Percentiles rank a stretch among this genome's conserved stretches.
phyloP scores from a whole-genome alignment of 129 eudicot genomes.

The Flaveria ramosissima region DNA sequence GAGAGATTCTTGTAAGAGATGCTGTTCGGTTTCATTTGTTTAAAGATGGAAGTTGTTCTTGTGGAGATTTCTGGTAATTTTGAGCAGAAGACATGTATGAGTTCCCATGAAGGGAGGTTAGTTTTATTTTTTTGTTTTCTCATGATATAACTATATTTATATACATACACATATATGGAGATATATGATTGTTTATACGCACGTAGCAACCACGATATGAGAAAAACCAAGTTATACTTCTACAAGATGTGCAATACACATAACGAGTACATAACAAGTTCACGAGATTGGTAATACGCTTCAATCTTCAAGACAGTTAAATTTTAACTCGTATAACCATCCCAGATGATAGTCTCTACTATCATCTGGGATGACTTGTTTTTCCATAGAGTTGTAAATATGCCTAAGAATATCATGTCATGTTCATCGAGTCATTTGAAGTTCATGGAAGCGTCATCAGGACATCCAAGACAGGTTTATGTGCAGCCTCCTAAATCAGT shows the following conservation, averaged over 20 bases:
- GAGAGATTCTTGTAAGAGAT: constrained; percentile 95
- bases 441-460: not conserved
- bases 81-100: not conserved
- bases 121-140: constrained; percentile 3
- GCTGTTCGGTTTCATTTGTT: constrained; percentile 80
- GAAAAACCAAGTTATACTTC: not conserved
- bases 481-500: constrained; percentile 19
- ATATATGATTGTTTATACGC: not conserved
- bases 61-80: constrained; percentile 94
- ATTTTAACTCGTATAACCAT: not conserved
- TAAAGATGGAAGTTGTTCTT: constrained; percentile 86
- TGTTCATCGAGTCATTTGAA: not conserved
- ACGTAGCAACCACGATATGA: not conserved
- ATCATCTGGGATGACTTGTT: not conserved
- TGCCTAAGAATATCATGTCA: not conserved
- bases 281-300: not conserved
- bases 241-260: not conserved
- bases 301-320: not conserved
- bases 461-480: not conserved
- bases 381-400: not conserved
- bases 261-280: not conserved
- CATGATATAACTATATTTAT: not conserved
- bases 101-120: not conserved
- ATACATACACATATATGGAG: not conserved
- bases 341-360: not conserved